phyloP scores from a whole-genome alignment of 306 rosid species.

The Rubus parviflorus region DNA sequence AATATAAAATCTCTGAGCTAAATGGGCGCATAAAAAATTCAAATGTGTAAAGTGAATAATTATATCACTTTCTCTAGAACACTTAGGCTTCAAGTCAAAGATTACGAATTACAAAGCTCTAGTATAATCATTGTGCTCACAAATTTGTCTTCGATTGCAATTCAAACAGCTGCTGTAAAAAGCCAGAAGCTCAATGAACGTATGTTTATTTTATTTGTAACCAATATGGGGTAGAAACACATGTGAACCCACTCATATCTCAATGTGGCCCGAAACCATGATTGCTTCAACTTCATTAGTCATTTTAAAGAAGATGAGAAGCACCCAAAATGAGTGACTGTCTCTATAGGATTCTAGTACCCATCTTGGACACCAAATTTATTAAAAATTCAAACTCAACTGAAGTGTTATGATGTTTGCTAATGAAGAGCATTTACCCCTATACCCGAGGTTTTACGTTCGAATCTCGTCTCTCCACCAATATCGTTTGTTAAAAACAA shows the following conservation, averaged over 20 bases:
- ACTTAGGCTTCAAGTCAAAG: conserved; percentile 40
- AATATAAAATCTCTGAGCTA: background rate
- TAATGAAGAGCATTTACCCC: background rate
- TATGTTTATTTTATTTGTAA: background rate
- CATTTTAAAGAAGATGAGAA: conserved; percentile 5
- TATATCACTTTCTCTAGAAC: conserved; percentile 17
- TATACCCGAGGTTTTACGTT: too few species aligned
- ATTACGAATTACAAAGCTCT: conserved; percentile 25
- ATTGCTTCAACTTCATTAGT: conserved; percentile 17
- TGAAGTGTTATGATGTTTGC: background rate
- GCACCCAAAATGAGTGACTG: background rate
- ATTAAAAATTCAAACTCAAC: background rate
- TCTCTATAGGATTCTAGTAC: background rate
- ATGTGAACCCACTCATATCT: conserved; percentile 28
- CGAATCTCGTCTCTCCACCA: too few species aligned
- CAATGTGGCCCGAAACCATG: conserved; percentile 26
- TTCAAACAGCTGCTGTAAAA: conserved; percentile 15
- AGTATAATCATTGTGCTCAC: conserved; percentile 32
- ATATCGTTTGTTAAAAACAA: too few species aligned
- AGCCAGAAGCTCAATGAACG: conserved; percentile 3
- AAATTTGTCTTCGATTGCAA: conserved; percentile 22
- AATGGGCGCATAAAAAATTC: background rate
- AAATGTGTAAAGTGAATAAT: background rate
- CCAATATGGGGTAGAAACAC: conserved; percentile 6
- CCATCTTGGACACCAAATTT: background rate